These are phyloP conservation scores for Tephrocybe sp. DNA, from an alignment of 768 basidiomycete genomes.

Conservation along the genomic window DNA sequence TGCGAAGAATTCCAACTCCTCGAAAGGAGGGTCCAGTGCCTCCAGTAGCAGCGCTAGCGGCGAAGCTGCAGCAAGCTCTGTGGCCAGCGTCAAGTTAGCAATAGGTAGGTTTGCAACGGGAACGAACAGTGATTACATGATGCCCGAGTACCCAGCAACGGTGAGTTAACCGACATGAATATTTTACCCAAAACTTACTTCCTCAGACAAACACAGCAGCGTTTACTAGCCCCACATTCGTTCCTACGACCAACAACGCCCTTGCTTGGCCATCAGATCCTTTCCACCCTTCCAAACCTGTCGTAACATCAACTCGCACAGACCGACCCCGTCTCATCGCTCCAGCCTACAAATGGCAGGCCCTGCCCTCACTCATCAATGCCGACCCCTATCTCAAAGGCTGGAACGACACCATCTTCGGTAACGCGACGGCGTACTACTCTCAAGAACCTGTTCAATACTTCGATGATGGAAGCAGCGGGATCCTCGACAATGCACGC, in stretches of 20 bases:
- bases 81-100: slow-evolving; percentile 57
- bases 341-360: slow-evolving; percentile 88
- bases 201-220: slow-evolving; percentile 74
- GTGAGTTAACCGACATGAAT: no score
- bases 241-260: slow-evolving; percentile 47
- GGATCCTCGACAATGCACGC: slow-evolving; percentile 90
- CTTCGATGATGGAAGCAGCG: slow-evolving; percentile 77
- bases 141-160: slow-evolving; percentile 87
- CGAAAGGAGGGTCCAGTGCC: slow-evolving; percentile 30
- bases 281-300: slow-evolving; percentile 65
- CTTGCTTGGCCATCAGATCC: slow-evolving; percentile 81
- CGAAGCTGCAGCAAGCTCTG: slow-evolving; percentile 53
- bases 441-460: slow-evolving; percentile 66
- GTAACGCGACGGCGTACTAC: slow-evolving; percentile 80
- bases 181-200: no score
- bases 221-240: slow-evolving; percentile 73
- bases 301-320: slow-evolving; percentile 58
- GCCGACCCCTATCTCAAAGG: slow-evolving; percentile 81
- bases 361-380: slow-evolving; percentile 73
- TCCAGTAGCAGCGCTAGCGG: slow-evolving; percentile 24
- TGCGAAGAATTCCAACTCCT: slow-evolving; percentile 43
- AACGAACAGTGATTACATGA: slow-evolving; percentile 76
- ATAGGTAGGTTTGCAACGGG: slow-evolving; percentile 71
- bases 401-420: slow-evolving; percentile 93
- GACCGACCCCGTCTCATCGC: slow-evolving; percentile 93